A percentile compares a stretch with the other conserved stretches of the same genome.
Evolutionary conservation across 2,329 filamentous ascomycete genomes (phyloP).

Genomic region (Pseudogymnoascus sp.): DNA sequence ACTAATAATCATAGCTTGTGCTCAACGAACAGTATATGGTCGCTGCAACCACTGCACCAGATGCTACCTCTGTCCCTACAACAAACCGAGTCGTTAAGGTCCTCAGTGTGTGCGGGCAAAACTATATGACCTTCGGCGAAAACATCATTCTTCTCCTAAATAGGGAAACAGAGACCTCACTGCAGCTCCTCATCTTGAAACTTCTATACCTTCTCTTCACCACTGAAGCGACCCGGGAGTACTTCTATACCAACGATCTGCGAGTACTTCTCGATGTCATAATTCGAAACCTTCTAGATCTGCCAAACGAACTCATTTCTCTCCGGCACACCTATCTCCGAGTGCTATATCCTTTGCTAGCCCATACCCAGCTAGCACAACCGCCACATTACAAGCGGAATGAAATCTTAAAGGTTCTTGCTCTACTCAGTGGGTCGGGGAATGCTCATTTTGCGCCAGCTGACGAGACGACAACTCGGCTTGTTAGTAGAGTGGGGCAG

Average conservation of each 20-base stretch:
- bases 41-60: conserved; percentile 45
- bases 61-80: conserved; percentile 41
- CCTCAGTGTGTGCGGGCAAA: conserved; percentile 70
- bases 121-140: conserved; percentile 91
- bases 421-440: conserved; percentile 59
- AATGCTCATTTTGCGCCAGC: conserved; percentile 73
- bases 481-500: conserved; percentile 67
- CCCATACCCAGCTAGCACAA: conserved; percentile 81
- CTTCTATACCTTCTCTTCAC: conserved; percentile 93
- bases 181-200: conserved; percentile 94
- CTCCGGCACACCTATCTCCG: conserved; percentile 91
- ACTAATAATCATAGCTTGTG: conserved; percentile 57
- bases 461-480: conserved; percentile 71
- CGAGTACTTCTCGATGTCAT: conserved; percentile 93
- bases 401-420: conserved; percentile 71
- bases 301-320: conserved; percentile 72
- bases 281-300: conserved; percentile 90
- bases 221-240: conserved; percentile 85
- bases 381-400: conserved; percentile 88
- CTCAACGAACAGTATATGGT: conserved; percentile 99
- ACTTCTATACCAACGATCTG: conserved; percentile 97
- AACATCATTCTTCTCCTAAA: conserved; percentile 95
- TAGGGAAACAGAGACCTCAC: conserved; percentile 85
- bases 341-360: conserved; percentile 82
- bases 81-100: conserved; percentile 95